phyloP scores from a whole-genome alignment of 768 basidiomycete genomes.

The Calocybe gangraenosa region DNA sequence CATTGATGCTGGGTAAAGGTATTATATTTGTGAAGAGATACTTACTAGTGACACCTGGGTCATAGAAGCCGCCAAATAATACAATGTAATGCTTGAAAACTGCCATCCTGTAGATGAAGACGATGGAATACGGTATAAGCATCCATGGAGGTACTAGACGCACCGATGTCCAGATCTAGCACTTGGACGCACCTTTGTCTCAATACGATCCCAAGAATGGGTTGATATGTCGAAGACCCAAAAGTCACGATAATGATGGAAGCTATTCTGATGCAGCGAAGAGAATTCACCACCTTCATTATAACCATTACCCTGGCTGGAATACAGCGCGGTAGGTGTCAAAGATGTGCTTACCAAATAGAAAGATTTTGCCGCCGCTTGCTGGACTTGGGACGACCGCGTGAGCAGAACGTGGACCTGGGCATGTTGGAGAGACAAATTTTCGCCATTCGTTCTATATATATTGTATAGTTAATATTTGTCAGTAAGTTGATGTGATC shows the following conservation, averaged over 20 bases:
- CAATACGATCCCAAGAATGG: slow-evolving; percentile 84
- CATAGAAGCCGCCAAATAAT: slow-evolving; percentile 89
- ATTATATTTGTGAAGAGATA: background rate
- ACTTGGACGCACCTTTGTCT: slow-evolving; percentile 76
- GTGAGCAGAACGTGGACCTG: slow-evolving; percentile 86
- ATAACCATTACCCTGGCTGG: background rate
- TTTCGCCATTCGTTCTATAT: slow-evolving; percentile 84
- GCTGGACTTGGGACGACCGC: slow-evolving; percentile 69
- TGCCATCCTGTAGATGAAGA: slow-evolving; percentile 56
- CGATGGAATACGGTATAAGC: background rate
- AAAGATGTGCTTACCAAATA: slow-evolving; percentile 53
- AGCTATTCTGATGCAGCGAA: slow-evolving; percentile 74
- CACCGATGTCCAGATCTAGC: slow-evolving; percentile 83
- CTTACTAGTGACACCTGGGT: slow-evolving; percentile 79
- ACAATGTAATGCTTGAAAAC: slow-evolving; percentile 86
- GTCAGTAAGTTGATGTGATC: background rate
- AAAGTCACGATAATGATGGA: slow-evolving; percentile 87
- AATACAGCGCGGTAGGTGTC: background rate
- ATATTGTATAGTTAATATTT: too few relatives aligned
- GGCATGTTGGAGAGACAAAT: slow-evolving; percentile 80
- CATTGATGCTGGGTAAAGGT: too few relatives aligned
- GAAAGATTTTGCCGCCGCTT: slow-evolving; percentile 82
- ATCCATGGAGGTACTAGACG: slow-evolving; percentile 14
- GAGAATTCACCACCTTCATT: slow-evolving; percentile 81
- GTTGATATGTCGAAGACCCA: slow-evolving; percentile 82